phyloP scores from a whole-genome alignment of 2,329 filamentous ascomycete genomes.

The Stachybotrys echinatus region DNA sequence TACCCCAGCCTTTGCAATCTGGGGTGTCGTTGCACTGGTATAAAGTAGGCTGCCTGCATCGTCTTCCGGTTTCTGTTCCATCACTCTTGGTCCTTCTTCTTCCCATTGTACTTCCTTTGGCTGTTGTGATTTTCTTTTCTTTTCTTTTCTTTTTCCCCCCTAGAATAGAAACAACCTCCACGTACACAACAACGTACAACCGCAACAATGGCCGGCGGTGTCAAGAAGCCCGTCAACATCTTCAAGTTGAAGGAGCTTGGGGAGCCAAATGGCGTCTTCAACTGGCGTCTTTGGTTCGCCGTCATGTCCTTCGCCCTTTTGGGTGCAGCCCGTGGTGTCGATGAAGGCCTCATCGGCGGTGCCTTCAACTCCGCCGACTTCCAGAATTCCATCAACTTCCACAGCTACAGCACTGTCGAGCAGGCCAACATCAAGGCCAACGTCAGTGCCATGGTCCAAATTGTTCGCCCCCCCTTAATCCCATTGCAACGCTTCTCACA shows the following conservation, averaged over 20 bases:
- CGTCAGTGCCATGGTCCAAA: conserved; percentile 76
- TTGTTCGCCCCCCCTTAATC: no score
- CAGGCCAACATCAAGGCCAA: conserved; percentile 68
- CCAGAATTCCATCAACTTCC: conserved; percentile 52
- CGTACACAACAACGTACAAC: not conserved
- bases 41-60: not conserved
- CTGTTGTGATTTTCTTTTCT: not conserved
- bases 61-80: not conserved
- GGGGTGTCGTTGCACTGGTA: not conserved
- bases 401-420: conserved; percentile 43
- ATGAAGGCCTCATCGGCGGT: conserved; percentile 73
- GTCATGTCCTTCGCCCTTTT: conserved; percentile 70
- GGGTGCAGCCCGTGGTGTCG: conserved; percentile 72
- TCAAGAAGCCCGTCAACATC: conserved; percentile 54
- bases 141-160: not conserved
- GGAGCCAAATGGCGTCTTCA: conserved; percentile 66
- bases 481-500: no score
- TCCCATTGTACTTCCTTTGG: no score
- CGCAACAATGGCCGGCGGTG: conserved; percentile 39
- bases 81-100: no score
- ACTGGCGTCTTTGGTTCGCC: conserved; percentile 75
- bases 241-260: conserved; percentile 59
- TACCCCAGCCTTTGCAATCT: not conserved
- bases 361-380: conserved; percentile 65
- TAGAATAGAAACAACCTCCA: not conserved